Base-by-base conservation (phyloP, 768 basidiomycete species). In the Pilatotrama ljubarskyi region DNA sequence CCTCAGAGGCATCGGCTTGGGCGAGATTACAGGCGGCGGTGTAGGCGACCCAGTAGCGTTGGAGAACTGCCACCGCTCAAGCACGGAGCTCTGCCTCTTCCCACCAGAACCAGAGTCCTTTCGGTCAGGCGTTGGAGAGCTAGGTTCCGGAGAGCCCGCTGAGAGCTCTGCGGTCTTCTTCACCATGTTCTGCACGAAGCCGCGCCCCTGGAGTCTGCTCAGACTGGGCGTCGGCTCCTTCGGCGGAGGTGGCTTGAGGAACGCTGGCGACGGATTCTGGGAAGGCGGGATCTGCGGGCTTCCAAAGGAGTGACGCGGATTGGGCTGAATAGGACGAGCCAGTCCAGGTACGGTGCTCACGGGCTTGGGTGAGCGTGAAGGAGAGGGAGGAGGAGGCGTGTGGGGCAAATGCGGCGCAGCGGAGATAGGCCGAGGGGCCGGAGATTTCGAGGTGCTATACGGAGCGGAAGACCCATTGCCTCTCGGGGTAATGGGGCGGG, bases 201-300 rank as follows among this genome's bases (percentile, higher is more conserved):
- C 92, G 40, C 92, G 85, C 18, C 92, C 92, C 67, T 93, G 86
- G 17, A 94, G 74, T 60, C 91, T 77, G 61, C 89, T 93, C 32
- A 93, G 83, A 70, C 90, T 92, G 0, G 92, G 92, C 1, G 90
- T 91, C 3, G 83, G 83, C 44, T 91, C 90, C 69, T 92, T 93
- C 51, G 78, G 71, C 3, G 79, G 69, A 9, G 82, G 74, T 2
- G 78, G 75, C 44, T 82, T 85, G 25, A 86, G 74, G 69, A 91
- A 87, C 5, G 82, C 83, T 17, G 84, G 81, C 4, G 88, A 84
- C 26, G 80, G 71, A 20, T 76, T 75, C 15, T 71, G 63, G 5
- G 80, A 77, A 22, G 77, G 47, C 20, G 82, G 76, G 41, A 80
- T 76, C 48, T 75, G 78, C 25, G 80, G 80, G 38, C 69, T 73